phyloP scores from a whole-genome alignment of 192 early-diverging fungal genomes.

The Dimargaris cristalligena region DNA sequence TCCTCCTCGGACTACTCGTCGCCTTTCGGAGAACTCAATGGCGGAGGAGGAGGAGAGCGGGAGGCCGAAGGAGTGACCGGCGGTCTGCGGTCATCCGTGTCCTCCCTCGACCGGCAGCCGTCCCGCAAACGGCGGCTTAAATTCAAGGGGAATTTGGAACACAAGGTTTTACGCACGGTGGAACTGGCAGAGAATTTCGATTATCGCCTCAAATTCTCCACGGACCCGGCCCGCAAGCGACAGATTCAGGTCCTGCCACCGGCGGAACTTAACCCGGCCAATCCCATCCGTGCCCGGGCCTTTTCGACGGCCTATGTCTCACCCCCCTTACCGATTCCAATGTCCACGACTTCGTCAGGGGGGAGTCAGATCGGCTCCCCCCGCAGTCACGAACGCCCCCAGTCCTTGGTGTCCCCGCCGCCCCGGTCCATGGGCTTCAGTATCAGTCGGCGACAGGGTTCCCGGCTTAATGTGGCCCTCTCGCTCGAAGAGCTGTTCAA shows the following conservation, averaged over 20 bases:
- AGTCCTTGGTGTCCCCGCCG: no score
- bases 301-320: not conserved
- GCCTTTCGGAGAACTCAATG: not conserved
- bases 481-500: not conserved
- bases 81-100: no score
- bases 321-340: not conserved
- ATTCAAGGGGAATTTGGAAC: not conserved
- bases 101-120: not conserved
- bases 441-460: not conserved
- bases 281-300: not conserved
- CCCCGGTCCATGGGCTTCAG: not conserved
- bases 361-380: no score
- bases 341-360: not conserved
- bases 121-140: not conserved
- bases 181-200: not conserved
- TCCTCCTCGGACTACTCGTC: not conserved
- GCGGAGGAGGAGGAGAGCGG: not conserved
- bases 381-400: no score
- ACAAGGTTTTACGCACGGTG: not conserved
- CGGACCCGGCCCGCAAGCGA: not conserved
- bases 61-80: not conserved
- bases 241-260: conserved; percentile 9
- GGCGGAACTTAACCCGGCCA: not conserved
- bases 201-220: conserved; percentile 5
- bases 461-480: not conserved